phyloP scores from a whole-genome alignment of 2,329 filamentous ascomycete genomes.

The Nothopassalora personata region DNA sequence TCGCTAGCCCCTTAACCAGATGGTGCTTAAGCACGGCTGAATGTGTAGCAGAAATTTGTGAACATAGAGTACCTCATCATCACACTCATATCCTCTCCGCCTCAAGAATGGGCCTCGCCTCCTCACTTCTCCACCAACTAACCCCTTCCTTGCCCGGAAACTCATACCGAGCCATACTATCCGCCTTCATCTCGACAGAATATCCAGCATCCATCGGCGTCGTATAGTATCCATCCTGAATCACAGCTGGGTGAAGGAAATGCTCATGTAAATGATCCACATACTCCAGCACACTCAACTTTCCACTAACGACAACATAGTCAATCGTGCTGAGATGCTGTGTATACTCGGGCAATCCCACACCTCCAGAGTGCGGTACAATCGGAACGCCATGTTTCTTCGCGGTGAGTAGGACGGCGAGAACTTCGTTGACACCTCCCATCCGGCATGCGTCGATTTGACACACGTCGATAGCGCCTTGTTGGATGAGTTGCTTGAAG shows the following conservation, averaged over 20 bases:
- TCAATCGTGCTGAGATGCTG: conserved; percentile 90
- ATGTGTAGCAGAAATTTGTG: no score
- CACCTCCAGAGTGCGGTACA: conserved; percentile 83
- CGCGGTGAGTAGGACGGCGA: conserved; percentile 84
- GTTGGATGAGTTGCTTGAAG: conserved; percentile 83
- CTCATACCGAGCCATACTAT: conserved; percentile 73
- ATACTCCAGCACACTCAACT: conserved; percentile 74
- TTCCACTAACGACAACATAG: conserved; percentile 79
- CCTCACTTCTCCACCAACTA: conserved; percentile 80
- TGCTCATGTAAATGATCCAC: conserved; percentile 93
- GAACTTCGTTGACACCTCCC: conserved; percentile 84
- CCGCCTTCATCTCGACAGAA: conserved; percentile 87
- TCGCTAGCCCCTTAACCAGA: no score
- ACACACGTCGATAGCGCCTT: conserved; percentile 77
- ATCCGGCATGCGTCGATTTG: conserved; percentile 88
- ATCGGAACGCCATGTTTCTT: conserved; percentile 74
- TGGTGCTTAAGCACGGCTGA: no score
- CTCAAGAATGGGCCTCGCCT: conserved; percentile 70
- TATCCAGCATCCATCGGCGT: conserved; percentile 80
- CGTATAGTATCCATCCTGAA: conserved; percentile 81
- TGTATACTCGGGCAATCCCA: conserved; percentile 88
- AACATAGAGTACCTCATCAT: no score
- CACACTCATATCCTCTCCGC: conserved; percentile 40
- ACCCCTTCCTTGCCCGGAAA: conserved; percentile 73
- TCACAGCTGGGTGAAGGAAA: conserved; percentile 74